These are phyloP conservation scores for Clavariopsis aquatica DNA, from an alignment of 495 filamentous ascomycete genomes.

Conservation along the genomic window DNA sequence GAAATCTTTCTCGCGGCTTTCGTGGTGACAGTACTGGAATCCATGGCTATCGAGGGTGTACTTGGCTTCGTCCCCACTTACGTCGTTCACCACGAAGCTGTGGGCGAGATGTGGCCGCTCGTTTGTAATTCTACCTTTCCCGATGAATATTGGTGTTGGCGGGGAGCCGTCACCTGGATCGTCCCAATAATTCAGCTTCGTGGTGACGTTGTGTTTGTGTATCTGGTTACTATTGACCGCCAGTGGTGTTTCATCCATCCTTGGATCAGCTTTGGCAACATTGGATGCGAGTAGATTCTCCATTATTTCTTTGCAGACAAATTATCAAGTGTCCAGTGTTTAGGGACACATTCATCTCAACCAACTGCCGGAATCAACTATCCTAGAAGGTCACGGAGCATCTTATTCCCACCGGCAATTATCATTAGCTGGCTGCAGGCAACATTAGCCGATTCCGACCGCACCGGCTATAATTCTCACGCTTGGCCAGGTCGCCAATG, in stretches of 20 bases:
- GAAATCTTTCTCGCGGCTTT: slow-evolving; percentile 61
- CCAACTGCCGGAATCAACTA: slow-evolving; percentile 24
- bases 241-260: slow-evolving; percentile 3
- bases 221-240: not conserved
- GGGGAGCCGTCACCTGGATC: slow-evolving; percentile 62
- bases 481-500: not conserved
- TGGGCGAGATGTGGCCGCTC: slow-evolving; percentile 60
- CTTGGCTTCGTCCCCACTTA: slow-evolving; percentile 60
- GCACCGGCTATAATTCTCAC: not conserved
- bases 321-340: slow-evolving; percentile 7
- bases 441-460: slow-evolving; percentile 6
- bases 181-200: slow-evolving; percentile 67
- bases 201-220: slow-evolving; percentile 48
- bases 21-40: slow-evolving; percentile 60
- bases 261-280: slow-evolving; percentile 3
- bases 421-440: slow-evolving; percentile 11
- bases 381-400: slow-evolving; percentile 15
- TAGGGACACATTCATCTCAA: not conserved
- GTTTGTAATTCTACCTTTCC: slow-evolving; percentile 29
- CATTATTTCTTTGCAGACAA: not conserved
- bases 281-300: not conserved
- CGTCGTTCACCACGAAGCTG: slow-evolving; percentile 61
- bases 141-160: slow-evolving; percentile 67
- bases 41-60: slow-evolving; percentile 73
- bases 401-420: slow-evolving; percentile 14